Evolutionary conservation across 2,329 filamentous ascomycete genomes (phyloP).

Genomic region (Aspergillus caelatus): DNA sequence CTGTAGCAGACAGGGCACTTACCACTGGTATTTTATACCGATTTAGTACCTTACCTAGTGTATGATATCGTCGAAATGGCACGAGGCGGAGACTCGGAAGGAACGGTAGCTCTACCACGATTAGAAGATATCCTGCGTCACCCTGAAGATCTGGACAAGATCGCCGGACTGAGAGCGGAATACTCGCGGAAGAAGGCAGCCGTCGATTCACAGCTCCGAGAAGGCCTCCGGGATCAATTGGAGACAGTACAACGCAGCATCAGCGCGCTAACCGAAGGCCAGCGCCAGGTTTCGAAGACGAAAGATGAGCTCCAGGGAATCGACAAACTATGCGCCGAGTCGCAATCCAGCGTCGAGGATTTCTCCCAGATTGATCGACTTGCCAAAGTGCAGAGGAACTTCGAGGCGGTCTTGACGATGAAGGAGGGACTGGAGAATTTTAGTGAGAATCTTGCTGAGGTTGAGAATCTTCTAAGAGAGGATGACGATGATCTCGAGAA

Average conservation of each 20-base stretch:
- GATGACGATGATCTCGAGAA: conserved; percentile 85
- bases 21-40: neutral
- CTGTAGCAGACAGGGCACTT: neutral
- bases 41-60: neutral
- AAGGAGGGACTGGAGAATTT: conserved; percentile 87
- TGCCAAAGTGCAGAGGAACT: conserved; percentile 75
- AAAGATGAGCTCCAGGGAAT: conserved; percentile 99
- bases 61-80: conserved; percentile 33
- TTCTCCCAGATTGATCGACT: conserved; percentile 78
- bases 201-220: conserved; percentile 86
- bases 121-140: conserved; percentile 92
- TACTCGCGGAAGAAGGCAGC: conserved; percentile 92
- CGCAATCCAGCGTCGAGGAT: conserved; percentile 95
- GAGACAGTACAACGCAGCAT: conserved; percentile 94
- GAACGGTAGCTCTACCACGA: conserved; percentile 68
- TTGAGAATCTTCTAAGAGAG: conserved; percentile 77
- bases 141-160: conserved; percentile 97
- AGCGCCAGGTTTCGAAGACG: conserved; percentile 87
- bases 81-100: conserved; percentile 50
- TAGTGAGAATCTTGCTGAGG: conserved; percentile 71
- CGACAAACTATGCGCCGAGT: conserved; percentile 94
- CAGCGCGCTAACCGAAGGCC: conserved; percentile 82
- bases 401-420: conserved; percentile 92
- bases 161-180: conserved; percentile 83
- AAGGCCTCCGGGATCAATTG: conserved; percentile 86